Percentiles rank a stretch among this genome's conserved stretches.
Conservation (phyloP, 257 asterid genomes). For the Prunella vulgaris region DNA sequence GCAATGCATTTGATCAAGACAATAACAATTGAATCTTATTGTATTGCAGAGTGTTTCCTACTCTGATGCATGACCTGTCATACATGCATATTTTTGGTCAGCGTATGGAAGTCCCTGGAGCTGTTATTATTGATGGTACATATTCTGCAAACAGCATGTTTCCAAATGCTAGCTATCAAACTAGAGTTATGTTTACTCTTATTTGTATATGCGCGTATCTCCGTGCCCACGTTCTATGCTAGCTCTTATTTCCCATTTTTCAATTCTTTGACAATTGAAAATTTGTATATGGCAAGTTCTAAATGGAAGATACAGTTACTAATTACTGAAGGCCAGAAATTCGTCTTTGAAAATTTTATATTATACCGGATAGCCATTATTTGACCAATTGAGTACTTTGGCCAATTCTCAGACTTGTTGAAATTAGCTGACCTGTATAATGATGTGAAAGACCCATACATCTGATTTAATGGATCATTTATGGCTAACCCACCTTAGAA, state of each 20-base stretch:
- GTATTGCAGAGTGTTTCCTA: slow-evolving; percentile 60
- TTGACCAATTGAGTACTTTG: not conserved
- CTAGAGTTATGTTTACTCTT: not conserved
- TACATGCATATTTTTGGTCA: slow-evolving; percentile 83
- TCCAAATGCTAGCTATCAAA: not conserved
- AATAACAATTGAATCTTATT: not conserved
- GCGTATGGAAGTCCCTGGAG: slow-evolving; percentile 80
- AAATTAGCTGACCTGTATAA: not conserved
- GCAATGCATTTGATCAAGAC: not conserved
- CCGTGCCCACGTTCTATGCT: not conserved
- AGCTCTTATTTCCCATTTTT: not conserved
- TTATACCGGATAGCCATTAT: not conserved
- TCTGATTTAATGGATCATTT: not conserved
- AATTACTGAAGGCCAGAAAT: not conserved
- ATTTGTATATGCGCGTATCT: not conserved
- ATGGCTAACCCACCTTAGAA: not conserved
- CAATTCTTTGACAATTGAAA: not conserved
- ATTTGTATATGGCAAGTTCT: slow-evolving; percentile 1
- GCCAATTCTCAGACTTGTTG: not conserved
- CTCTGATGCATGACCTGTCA: slow-evolving; percentile 71
- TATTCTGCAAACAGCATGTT: not conserved
- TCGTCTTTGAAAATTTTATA: not conserved
- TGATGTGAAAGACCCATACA: not conserved
- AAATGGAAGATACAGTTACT: not conserved
- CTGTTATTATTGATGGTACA: slow-evolving; percentile 84